A percentile compares a stretch with the other conserved stretches of the same genome.
Conservation (phyloP, 2,329 filamentous ascomycete genomes). For the Penicillium hordei region DNA sequence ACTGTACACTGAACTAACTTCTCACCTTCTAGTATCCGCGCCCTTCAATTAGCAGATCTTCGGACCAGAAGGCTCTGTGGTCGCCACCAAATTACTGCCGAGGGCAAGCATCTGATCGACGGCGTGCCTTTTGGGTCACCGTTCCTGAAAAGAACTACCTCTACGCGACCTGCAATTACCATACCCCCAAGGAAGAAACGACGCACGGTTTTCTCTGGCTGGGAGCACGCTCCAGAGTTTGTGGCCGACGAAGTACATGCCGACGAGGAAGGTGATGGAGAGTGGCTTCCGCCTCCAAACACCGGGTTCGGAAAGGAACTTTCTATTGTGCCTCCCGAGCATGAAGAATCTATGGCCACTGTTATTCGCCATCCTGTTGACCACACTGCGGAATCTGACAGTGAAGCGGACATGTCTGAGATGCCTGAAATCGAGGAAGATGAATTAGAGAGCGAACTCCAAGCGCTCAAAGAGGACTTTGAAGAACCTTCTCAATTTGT, state of each 20-base stretch:
- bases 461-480: conserved; percentile 46
- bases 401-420: conserved; percentile 33
- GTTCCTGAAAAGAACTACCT: conserved; percentile 57
- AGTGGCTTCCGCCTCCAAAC: conserved; percentile 31
- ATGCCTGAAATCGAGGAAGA: conserved; percentile 35
- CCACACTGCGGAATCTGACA: conserved; percentile 32
- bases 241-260: conserved; percentile 3
- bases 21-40: conserved; percentile 63
- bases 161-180: conserved; percentile 63
- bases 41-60: conserved; percentile 72
- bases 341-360: conserved; percentile 36
- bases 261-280: conserved; percentile 34
- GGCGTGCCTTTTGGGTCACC: conserved; percentile 80
- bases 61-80: conserved; percentile 71
- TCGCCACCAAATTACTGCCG: conserved; percentile 73
- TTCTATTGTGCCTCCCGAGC: conserved; percentile 23
- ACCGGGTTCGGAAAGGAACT: conserved; percentile 31
- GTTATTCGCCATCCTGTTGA: conserved; percentile 37
- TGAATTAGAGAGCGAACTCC: conserved; percentile 47
- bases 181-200: conserved; percentile 73
- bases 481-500: conserved; percentile 26
- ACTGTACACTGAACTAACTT: conserved; percentile 1
- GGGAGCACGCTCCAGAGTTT: conserved; percentile 24
- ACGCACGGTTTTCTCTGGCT: conserved; percentile 40
- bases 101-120: conserved; percentile 80